A percentile compares a stretch with the other conserved stretches of the same genome.
Conservation (phyloP, 495 filamentous ascomycete species). For the Aspergillus asperescens region DNA sequence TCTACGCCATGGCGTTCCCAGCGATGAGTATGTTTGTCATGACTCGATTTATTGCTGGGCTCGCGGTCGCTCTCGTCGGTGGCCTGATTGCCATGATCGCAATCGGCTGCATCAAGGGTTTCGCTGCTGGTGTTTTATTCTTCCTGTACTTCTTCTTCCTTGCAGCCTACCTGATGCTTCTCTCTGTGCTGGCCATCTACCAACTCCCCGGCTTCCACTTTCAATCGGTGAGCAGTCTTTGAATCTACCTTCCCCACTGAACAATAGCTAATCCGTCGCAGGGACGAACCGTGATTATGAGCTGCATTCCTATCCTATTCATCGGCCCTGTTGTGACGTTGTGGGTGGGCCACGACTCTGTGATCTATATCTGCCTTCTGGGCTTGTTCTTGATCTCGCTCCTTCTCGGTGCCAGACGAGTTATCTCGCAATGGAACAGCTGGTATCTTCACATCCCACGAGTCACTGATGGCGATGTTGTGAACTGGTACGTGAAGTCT, state of each 20-base stretch:
- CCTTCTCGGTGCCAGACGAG: conserved; percentile 11
- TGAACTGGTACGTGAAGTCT: conserved; percentile 14
- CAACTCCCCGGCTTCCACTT: conserved; percentile 16
- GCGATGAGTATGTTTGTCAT: conserved; percentile 19
- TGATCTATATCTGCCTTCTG: conserved; percentile 15
- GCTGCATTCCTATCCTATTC: conserved; percentile 15
- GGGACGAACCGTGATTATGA: conserved; percentile 16
- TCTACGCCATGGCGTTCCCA: conserved; percentile 19
- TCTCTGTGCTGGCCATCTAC: conserved; percentile 12
- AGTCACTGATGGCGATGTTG: conserved; percentile 15
- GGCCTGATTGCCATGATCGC: conserved; percentile 12
- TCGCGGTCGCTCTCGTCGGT: conserved; percentile 8
- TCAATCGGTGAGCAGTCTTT: conserved; percentile 5
- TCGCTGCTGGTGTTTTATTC: conserved; percentile 14
- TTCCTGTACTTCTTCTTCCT: conserved; percentile 19
- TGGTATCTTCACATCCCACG: conserved; percentile 15
- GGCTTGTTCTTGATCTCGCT: conserved; percentile 7
- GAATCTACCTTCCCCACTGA: neutral
- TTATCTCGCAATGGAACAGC: conserved; percentile 16
- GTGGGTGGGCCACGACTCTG: conserved; percentile 17
- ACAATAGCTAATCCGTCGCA: neutral
- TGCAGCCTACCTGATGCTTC: conserved; percentile 12
- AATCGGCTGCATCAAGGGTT: conserved; percentile 11
- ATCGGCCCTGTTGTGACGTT: conserved; percentile 14
- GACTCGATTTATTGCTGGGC: conserved; percentile 16